phyloP scores from a whole-genome alignment of 176 grass and related monocot species.

The Chloris gayana region DNA sequence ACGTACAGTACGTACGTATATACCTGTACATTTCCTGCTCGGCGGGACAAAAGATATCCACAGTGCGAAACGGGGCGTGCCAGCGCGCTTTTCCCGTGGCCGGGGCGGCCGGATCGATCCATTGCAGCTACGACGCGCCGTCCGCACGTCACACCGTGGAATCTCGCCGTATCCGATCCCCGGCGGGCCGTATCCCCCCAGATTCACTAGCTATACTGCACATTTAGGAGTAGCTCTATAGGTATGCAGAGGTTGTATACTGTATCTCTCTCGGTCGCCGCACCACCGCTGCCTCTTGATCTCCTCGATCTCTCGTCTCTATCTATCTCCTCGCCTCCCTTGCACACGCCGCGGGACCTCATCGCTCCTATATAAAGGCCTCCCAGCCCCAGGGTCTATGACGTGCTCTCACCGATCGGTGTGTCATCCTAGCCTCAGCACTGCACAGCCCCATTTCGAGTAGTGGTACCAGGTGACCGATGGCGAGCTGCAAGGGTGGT shows the following conservation, averaged over 20 bases:
- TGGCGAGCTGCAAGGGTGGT: slow-evolving; percentile 37
- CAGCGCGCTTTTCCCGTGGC: slow-evolving; percentile 20
- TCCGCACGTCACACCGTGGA: neutral
- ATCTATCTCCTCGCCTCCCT: neutral
- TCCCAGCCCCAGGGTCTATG: neutral
- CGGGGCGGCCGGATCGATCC: slow-evolving; percentile 29
- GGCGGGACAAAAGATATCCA: slow-evolving; percentile 25
- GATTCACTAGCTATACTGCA: slow-evolving; percentile 5
- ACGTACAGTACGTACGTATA: neutral
- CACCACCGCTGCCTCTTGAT: slow-evolving; percentile 3
- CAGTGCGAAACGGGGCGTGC: neutral
- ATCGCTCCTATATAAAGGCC: neutral
- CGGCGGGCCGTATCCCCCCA: slow-evolving; percentile 6
- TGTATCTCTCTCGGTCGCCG: slow-evolving; percentile 27
- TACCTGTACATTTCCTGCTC: neutral
- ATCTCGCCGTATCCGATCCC: slow-evolving; percentile 35
- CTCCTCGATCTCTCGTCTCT: neutral
- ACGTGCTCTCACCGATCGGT: neutral
- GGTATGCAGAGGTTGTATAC: too few relatives aligned
- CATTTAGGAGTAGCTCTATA: neutral
- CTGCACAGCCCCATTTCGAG: neutral
- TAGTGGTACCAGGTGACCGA: neutral
- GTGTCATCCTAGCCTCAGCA: neutral
- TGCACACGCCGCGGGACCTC: neutral
- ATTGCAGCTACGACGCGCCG: neutral